Conservation (phyloP, 805 yeast genomes). For the Ogataea corticis region DNA sequence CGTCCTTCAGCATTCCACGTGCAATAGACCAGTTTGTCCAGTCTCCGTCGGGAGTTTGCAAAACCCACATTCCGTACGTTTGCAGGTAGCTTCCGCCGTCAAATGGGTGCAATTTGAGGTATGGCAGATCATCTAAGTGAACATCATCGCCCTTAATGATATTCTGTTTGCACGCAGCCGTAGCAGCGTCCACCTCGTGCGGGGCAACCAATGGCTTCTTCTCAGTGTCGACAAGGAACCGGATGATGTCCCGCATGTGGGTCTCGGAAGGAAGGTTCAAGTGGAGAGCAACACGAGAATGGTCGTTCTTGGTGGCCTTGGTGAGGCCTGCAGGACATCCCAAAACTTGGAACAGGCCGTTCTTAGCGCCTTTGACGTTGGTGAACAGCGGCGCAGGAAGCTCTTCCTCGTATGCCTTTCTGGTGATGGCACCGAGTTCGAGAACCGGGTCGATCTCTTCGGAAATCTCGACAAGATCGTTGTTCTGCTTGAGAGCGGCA, state of each 20-base stretch:
- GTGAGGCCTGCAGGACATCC: slow-evolving; percentile 30
- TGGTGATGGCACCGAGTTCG: slow-evolving; percentile 33
- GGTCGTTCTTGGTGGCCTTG: slow-evolving; percentile 20
- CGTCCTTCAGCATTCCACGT: slow-evolving; percentile 28
- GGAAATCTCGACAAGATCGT: slow-evolving; percentile 27
- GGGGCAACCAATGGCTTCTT: slow-evolving; percentile 21
- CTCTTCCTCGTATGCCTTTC: slow-evolving; percentile 27
- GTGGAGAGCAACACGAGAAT: slow-evolving; percentile 31
- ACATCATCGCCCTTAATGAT: slow-evolving; percentile 23
- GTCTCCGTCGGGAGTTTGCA: slow-evolving; percentile 29
- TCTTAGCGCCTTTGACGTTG: slow-evolving; percentile 22
- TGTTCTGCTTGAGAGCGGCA: slow-evolving; percentile 24
- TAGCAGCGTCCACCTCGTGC: slow-evolving; percentile 5
- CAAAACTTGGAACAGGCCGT: slow-evolving; percentile 23
- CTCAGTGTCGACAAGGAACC: slow-evolving; percentile 23
- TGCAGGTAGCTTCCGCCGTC: slow-evolving; percentile 33
- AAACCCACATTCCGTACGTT: slow-evolving; percentile 31
- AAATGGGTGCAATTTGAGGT: slow-evolving; percentile 24
- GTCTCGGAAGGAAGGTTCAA: slow-evolving; percentile 25
- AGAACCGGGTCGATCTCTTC: slow-evolving; percentile 28
- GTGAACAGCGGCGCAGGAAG: slow-evolving; percentile 28
- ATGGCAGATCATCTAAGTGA: slow-evolving; percentile 22
- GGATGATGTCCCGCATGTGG: slow-evolving; percentile 26
- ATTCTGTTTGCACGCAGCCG: slow-evolving; percentile 27
- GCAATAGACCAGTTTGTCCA: slow-evolving; percentile 36